Evolutionary conservation across 352 stramenopile genomes (phyloP).

Genomic region (Phytophthora melonis): DNA sequence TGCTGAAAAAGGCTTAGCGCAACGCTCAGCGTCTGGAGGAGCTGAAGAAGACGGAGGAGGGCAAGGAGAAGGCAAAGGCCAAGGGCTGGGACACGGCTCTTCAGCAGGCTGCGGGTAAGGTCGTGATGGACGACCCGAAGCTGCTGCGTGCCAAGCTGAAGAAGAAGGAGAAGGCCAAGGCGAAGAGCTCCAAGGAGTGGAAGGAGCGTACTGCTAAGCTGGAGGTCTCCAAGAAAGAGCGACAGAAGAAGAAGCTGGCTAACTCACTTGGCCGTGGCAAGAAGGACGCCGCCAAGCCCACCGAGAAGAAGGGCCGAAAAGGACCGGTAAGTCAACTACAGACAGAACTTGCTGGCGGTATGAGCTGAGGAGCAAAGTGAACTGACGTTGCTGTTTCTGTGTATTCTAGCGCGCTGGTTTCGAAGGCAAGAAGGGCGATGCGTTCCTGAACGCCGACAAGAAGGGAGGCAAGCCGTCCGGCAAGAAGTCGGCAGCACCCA

Average conservation of each 20-base stretch:
- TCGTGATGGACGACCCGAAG: conserved; percentile 82
- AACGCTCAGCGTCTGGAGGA: conserved; percentile 82
- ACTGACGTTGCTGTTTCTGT: conserved; percentile 20
- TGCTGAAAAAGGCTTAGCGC: conserved; percentile 83
- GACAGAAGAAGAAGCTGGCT: conserved; percentile 68
- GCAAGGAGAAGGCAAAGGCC: conserved; percentile 64
- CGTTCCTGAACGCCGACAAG: conserved; percentile 75
- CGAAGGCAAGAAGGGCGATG: conserved; percentile 84
- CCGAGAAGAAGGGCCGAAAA: conserved; percentile 44
- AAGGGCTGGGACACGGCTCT: conserved; percentile 82
- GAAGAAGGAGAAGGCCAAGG: conserved; percentile 86
- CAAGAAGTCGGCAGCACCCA: conserved; percentile 36
- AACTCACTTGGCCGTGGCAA: conserved; percentile 35
- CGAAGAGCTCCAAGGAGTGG: conserved; percentile 84
- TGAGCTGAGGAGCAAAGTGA: not conserved
- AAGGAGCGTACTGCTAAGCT: conserved; percentile 69
- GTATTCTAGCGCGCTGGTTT: conserved; percentile 66
- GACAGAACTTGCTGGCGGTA: not conserved
- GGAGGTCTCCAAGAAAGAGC: conserved; percentile 75
- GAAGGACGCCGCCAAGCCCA: conserved; percentile 47
- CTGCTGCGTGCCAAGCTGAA: conserved; percentile 83
- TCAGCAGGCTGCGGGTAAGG: conserved; percentile 72
- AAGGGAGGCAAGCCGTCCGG: conserved; percentile 42
- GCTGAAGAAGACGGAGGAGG: conserved; percentile 83
- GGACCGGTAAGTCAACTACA: conserved; percentile 44